Conservation (phyloP, 352 stramenopile species). For the Phytophthora pistaciae region DNA sequence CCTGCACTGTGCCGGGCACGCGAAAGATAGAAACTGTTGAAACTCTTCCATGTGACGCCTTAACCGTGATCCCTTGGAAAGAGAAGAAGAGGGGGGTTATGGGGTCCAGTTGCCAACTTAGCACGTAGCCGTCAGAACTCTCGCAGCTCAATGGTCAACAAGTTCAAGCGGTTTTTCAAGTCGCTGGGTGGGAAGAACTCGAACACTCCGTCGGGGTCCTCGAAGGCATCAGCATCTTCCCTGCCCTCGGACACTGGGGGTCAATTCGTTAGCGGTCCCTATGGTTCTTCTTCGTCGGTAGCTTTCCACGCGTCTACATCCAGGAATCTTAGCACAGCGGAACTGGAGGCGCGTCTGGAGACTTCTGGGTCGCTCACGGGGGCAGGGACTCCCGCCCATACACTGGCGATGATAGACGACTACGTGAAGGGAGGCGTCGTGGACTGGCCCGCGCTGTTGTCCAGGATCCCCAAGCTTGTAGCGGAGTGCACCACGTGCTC, state of each 20-base stretch:
- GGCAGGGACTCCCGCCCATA: slow-evolving; percentile 11
- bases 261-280: slow-evolving; percentile 42
- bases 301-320: slow-evolving; percentile 44
- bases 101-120: slow-evolving; percentile 27
- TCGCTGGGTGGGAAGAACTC: slow-evolving; percentile 53
- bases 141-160: slow-evolving; percentile 53
- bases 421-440: slow-evolving; percentile 28
- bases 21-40: slow-evolving; percentile 21
- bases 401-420: slow-evolving; percentile 11
- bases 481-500: slow-evolving; percentile 44
- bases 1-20: slow-evolving; percentile 12
- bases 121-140: slow-evolving; percentile 6
- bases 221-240: slow-evolving; percentile 2
- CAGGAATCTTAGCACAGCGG: slow-evolving; percentile 32
- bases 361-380: slow-evolving; percentile 38
- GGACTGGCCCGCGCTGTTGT: slow-evolving; percentile 46
- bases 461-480: slow-evolving; percentile 54
- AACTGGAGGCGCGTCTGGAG: slow-evolving; percentile 39
- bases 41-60: not conserved
- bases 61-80: not conserved
- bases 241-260: slow-evolving; percentile 17
- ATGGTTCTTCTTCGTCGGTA: slow-evolving; percentile 47
- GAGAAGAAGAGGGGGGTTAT: not conserved
- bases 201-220: slow-evolving; percentile 16
- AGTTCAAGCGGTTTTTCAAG: slow-evolving; percentile 61